phyloP scores from a whole-genome alignment of 2,329 filamentous ascomycete species.

The Sclerotinia sclerotiorum region DNA sequence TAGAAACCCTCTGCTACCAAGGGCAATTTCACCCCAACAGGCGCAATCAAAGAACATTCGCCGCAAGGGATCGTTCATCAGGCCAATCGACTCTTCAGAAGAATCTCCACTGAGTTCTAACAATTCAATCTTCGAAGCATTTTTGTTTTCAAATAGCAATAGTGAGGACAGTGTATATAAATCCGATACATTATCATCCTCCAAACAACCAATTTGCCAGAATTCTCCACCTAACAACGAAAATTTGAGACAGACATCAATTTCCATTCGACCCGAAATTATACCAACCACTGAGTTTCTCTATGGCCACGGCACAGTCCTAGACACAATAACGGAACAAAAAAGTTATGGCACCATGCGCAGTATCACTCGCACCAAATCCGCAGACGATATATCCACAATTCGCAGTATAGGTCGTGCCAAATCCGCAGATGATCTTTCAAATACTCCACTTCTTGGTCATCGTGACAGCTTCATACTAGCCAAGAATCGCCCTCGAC shows the following conservation, averaged over 20 bases:
- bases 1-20: conserved; percentile 29
- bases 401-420: conserved; percentile 24
- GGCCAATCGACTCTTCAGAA: conserved; percentile 42
- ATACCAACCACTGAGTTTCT: conserved; percentile 36
- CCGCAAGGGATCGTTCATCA: conserved; percentile 38
- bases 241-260: conserved; percentile 19
- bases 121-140: conserved; percentile 44
- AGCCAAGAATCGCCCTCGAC: conserved; percentile 34
- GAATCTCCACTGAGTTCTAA: conserved; percentile 41
- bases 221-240: conserved; percentile 11
- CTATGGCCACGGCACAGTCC: conserved; percentile 45
- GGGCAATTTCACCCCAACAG: conserved; percentile 26
- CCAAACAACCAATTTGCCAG: conserved; percentile 8
- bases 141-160: conserved; percentile 41
- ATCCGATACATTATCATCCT: conserved; percentile 25
- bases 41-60: conserved; percentile 36
- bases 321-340: conserved; percentile 46
- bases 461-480: conserved; percentile 37
- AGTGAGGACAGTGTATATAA: conserved; percentile 35
- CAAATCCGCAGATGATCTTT: conserved; percentile 36
- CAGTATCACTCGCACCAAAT: conserved; percentile 33
- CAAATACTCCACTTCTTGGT: conserved; percentile 35
- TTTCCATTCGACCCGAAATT: conserved; percentile 13
- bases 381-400: conserved; percentile 31
- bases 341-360: conserved; percentile 43